Evolutionary conservation across 257 asterid genomes (phyloP), one percentile per base, ranked within the genome.

Genomic region (Eustoma russellianum): DNA sequence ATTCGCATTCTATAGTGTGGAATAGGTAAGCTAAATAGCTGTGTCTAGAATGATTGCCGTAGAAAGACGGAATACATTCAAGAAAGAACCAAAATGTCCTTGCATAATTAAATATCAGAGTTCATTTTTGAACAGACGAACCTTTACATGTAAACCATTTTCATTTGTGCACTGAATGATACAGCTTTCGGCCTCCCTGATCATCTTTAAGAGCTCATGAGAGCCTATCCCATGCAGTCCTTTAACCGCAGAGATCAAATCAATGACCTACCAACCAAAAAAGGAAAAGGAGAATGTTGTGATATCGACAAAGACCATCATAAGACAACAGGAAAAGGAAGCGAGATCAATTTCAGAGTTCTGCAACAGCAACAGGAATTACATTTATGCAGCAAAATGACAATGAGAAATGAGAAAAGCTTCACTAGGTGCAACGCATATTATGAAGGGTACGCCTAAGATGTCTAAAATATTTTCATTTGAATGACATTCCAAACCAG

Each of bases 211-310:
- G 17, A 88, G 85, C 82, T 83, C 95, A 49, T 82, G 88, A 8
- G 97, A 76, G 55, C 76, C 75, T 64, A 88, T 93, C 75, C 76
- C 91, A 8, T 88, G 95, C 53, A 92, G 80, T 66, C 83, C 84
- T 76, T 75, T 83, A 51, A 92, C 97, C 46, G 90, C 85, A 55
- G 91, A 83, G 66, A 83, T 72, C 60, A 92, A 69, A 78, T 92
- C 95, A 48, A 85, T 73, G 56, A 69, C 95, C 99, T 92, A 71
- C 46, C 17, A 63, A 57, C 70, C 46, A 46, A 56, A 70, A 53
- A 53, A 17, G 47, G n/a, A 24, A 24, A 24, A 24, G 30, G 30
- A 24, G 33, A 40, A 47, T 5, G 55, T 17, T 11, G 30, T 64
- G 8, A 14, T 56, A 41, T 41, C 50, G 19, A 53, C 64, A 49